A percentile compares a stretch with the other conserved stretches of the same genome.
Evolutionary conservation across 225 moss, liverwort and hornwort genomes (phyloP).

Genomic region (Thuidium tamariscinum): DNA sequence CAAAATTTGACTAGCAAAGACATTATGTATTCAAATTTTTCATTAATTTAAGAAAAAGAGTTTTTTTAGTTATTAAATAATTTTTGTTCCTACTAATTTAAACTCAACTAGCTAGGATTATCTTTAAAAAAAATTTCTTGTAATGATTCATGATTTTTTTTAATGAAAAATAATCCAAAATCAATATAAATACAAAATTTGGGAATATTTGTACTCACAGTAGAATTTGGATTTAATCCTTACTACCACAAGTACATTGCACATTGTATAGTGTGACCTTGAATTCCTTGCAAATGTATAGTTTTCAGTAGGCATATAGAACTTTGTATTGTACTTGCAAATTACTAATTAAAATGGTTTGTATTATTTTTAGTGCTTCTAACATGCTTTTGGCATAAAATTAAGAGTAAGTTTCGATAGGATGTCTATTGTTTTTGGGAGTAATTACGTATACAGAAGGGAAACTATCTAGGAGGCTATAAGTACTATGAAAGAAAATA

Average conservation of each 20-base stretch:
- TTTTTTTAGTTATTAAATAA: no score
- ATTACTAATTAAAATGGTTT: no score
- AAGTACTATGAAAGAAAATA: background rate
- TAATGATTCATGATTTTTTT: no score
- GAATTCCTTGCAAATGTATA: background rate
- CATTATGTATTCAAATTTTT: no score
- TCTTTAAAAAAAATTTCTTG: no score
- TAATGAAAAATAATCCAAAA: no score
- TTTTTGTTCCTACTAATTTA: no score
- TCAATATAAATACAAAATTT: background rate
- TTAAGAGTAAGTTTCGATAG: rapidly evolving
- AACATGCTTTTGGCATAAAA: background rate
- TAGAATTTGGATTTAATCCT: background rate
- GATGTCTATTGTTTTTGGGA: rapidly evolving
- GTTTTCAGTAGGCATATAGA: background rate
- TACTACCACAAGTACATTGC: rapidly evolving
- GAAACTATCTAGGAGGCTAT: no score
- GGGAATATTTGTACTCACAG: rapidly evolving
- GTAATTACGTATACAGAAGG: rapidly evolving
- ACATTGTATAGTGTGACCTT: background rate
- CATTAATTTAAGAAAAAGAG: no score
- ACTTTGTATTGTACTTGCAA: background rate
- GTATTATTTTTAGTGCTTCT: background rate
- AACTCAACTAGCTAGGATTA: no score
- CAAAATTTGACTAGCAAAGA: no score